These are phyloP conservation scores for Lentithecium fluviatile DNA, from an alignment of 495 filamentous ascomycete species.

Conservation along the genomic window DNA sequence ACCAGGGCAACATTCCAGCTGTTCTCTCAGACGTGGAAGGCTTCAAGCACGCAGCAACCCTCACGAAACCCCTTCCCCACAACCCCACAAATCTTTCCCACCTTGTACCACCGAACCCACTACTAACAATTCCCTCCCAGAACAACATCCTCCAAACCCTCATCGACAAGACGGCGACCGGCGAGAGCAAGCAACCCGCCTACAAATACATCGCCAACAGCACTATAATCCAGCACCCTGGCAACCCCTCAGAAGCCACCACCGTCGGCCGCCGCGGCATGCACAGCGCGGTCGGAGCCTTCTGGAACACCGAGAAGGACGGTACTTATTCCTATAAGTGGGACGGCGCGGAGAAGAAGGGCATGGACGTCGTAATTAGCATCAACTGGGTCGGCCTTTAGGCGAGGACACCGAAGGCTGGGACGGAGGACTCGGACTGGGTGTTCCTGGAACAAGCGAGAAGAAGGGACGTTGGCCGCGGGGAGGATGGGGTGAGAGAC, in stretches of 20 bases:
- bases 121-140: conserved; percentile 46
- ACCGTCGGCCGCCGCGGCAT: conserved; percentile 83
- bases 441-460: no score
- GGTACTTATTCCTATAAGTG: conserved; percentile 99
- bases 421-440: not conserved
- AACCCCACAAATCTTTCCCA: no score
- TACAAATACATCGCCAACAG: conserved; percentile 96
- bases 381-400: conserved; percentile 75
- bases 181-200: conserved; percentile 48
- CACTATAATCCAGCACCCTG: conserved; percentile 91
- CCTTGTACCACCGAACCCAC: no score
- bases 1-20: no score
- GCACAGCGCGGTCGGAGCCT: conserved; percentile 92
- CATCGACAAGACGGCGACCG: conserved; percentile 68
- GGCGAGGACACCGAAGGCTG: no score
- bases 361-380: conserved; percentile 87
- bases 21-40: no score
- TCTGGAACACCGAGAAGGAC: conserved; percentile 96
- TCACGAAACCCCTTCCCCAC: no score
- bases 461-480: no score
- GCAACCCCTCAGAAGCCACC: conserved; percentile 42
- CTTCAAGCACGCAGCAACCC: no score
- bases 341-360: conserved; percentile 75
- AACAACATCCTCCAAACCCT: conserved; percentile 82
- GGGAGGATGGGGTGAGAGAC: not conserved